Conservation (phyloP, 2,329 filamentous ascomycete species). For the Ophiognomonia clavigignenti-juglandacearum region DNA sequence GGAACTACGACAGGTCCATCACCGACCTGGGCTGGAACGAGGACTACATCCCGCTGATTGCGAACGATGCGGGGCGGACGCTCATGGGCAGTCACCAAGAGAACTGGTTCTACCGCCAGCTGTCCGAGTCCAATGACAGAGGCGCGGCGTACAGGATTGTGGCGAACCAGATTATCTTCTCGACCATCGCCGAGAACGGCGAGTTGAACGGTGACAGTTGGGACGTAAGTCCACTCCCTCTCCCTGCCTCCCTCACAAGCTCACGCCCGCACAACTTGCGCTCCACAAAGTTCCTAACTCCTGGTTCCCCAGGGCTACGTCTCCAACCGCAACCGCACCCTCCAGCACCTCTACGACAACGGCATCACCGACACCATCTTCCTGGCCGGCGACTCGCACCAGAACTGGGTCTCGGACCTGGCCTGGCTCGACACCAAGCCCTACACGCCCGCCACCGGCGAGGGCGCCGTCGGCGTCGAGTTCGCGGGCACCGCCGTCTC, state of each 20-base stretch:
- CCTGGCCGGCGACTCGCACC: slow-evolving; percentile 66
- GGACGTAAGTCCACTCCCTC: slow-evolving; percentile 19
- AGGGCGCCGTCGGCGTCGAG: slow-evolving; percentile 55
- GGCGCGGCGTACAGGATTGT: slow-evolving; percentile 67
- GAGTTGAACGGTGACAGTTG: slow-evolving; percentile 47
- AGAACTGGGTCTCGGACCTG: slow-evolving; percentile 55
- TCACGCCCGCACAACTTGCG: no score
- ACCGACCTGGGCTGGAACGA: slow-evolving; percentile 55
- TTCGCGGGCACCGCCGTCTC: slow-evolving; percentile 65
- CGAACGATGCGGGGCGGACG: slow-evolving; percentile 61
- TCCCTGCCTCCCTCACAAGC: not conserved
- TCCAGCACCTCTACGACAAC: slow-evolving; percentile 61
- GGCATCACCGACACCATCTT: slow-evolving; percentile 70
- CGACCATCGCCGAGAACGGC: slow-evolving; percentile 28
- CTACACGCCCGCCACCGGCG: slow-evolving; percentile 49
- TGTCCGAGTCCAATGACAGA: slow-evolving; percentile 53
- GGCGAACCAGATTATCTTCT: slow-evolving; percentile 66
- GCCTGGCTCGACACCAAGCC: slow-evolving; percentile 50
- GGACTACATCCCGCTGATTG: slow-evolving; percentile 57
- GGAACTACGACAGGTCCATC: slow-evolving; percentile 63
- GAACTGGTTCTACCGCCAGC: slow-evolving; percentile 64
- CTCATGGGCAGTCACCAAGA: slow-evolving; percentile 72
- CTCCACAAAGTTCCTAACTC: no score
- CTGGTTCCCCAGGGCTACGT: slow-evolving; percentile 49
- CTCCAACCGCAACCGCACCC: slow-evolving; percentile 66